Conservation (phyloP, 441 rosid genomes). For the Rhodomyrtus psidioides region DNA sequence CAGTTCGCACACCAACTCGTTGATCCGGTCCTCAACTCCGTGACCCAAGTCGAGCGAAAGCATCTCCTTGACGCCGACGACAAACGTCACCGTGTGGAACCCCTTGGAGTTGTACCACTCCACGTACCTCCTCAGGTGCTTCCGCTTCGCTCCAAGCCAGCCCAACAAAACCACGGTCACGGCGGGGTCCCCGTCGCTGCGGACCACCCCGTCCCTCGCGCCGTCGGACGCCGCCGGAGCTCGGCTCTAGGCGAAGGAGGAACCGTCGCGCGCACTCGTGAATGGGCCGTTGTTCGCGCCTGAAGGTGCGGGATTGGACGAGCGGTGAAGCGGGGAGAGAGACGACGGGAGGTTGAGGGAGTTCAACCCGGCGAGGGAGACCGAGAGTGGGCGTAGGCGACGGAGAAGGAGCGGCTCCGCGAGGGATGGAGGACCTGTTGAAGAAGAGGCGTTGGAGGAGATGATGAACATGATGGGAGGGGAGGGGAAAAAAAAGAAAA, state of each 20-base stretch:
- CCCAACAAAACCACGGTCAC: constrained; percentile 79
- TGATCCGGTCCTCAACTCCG: constrained; percentile 38
- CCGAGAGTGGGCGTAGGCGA: constrained; percentile 12
- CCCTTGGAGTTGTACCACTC: constrained; percentile 86
- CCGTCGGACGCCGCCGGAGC: constrained; percentile 21
- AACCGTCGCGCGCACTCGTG: constrained; percentile 23
- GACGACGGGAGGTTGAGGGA: constrained; percentile 24
- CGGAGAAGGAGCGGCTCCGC: constrained; percentile 1
- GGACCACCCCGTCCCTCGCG: neutral
- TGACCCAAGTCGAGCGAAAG: constrained; percentile 45
- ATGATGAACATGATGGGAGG: too few species aligned
- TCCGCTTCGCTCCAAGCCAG: constrained; percentile 75
- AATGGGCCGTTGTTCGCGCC: constrained; percentile 12
- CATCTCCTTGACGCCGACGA: constrained; percentile 50
- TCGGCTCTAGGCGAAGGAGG: constrained; percentile 29
- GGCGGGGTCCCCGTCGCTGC: constrained; percentile 20
- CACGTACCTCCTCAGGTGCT: constrained; percentile 60
- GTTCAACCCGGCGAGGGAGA: neutral
- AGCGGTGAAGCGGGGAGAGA: constrained; percentile 15
- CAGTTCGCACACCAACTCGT: constrained; percentile 36
- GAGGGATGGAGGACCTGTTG: neutral
- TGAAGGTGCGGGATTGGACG: constrained; percentile 3
- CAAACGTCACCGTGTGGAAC: constrained; percentile 55
- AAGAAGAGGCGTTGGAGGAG: too few species aligned
- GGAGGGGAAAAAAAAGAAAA: too few species aligned